These are phyloP conservation scores for Mortierella alpina DNA, from an alignment of 192 early-diverging fungal species.

Conservation along the genomic window DNA sequence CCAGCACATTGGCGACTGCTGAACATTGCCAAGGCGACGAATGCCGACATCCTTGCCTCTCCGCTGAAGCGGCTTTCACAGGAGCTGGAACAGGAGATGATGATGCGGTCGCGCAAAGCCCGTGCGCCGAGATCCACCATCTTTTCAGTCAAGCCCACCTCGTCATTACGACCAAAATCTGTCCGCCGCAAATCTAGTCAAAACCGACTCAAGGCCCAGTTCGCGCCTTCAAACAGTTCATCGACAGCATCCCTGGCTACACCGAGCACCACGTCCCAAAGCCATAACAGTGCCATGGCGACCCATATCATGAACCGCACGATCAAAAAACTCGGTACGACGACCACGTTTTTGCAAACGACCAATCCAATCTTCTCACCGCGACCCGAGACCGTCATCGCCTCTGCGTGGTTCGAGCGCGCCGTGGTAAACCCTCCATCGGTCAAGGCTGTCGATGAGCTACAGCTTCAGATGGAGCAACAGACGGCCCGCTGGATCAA, in stretches of 20 bases:
- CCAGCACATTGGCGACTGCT: slow-evolving; percentile 49
- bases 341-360: slow-evolving; percentile 62
- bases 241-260: not conserved
- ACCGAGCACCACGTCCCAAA: slow-evolving; percentile 1
- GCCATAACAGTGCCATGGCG: slow-evolving; percentile 47
- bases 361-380: slow-evolving; percentile 63
- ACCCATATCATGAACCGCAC: slow-evolving; percentile 62
- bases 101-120: slow-evolving; percentile 3
- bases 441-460: slow-evolving; percentile 56
- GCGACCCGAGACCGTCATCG: slow-evolving; percentile 36
- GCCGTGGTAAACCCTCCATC: slow-evolving; percentile 64
- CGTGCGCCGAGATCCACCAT: not conserved
- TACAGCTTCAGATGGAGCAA: slow-evolving; percentile 53
- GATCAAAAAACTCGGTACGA: slow-evolving; percentile 14
- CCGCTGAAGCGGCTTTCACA: slow-evolving; percentile 17
- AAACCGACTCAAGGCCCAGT: not conserved
- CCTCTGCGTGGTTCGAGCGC: slow-evolving; percentile 63
- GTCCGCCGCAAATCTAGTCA: not conserved
- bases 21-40: slow-evolving; percentile 50
- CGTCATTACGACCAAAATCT: not conserved
- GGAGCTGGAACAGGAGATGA: slow-evolving; percentile 26
- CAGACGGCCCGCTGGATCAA: slow-evolving; percentile 10
- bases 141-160: slow-evolving; percentile 9
- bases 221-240: not conserved
- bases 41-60: slow-evolving; percentile 32